Conservation (phyloP, 73 alveolate species). For the Paramecium tetraurelia region DNA sequence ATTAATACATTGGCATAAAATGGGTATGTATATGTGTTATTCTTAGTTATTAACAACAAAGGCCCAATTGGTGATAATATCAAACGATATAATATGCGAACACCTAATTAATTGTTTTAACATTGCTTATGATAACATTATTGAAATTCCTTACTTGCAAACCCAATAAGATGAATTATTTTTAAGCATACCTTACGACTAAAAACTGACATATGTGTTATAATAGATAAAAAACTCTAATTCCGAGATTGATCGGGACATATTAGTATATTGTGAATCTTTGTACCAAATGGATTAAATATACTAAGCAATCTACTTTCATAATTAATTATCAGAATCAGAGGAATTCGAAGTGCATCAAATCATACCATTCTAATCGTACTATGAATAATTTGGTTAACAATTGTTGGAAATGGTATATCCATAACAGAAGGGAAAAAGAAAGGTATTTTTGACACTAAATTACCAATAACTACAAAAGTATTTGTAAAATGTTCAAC, state of each 20-base stretch:
- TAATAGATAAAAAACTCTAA: neutral
- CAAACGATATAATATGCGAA: neutral
- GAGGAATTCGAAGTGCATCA: neutral
- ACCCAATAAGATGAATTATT: neutral
- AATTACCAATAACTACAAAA: neutral
- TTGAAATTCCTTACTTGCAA: neutral
- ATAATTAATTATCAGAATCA: neutral
- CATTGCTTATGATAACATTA: neutral
- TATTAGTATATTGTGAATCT: neutral
- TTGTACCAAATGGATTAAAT: neutral
- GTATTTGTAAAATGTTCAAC: neutral
- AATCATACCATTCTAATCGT: neutral
- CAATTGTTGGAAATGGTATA: neutral
- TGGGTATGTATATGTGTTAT: neutral
- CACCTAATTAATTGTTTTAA: neutral
- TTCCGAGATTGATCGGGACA: neutral
- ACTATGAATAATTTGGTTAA: neutral
- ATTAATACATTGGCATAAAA: neutral
- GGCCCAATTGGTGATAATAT: neutral
- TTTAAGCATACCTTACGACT: neutral
- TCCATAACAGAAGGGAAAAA: neutral
- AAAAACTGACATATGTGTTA: neutral
- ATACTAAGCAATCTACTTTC: constrained; percentile 17
- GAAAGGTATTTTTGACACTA: neutral
- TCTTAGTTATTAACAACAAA: neutral